Evolutionary conservation across 257 asterid species (phyloP).

Genomic region (Nicotiana tabacum): DNA sequence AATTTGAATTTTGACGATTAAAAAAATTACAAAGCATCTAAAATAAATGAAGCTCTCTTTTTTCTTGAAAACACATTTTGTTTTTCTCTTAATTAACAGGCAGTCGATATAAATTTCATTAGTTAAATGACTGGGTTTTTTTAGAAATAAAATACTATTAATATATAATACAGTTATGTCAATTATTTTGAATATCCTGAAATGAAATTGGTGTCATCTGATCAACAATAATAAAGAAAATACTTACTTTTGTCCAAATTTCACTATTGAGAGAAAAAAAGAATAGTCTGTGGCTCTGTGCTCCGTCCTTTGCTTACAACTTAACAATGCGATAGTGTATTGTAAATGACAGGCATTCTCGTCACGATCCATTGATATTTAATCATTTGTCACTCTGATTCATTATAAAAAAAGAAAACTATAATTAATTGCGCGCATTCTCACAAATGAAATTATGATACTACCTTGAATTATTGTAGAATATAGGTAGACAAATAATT

Average conservation of each 20-base stretch:
- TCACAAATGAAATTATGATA: conserved; percentile 5
- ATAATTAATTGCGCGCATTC: not conserved
- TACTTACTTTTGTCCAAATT: not conserved
- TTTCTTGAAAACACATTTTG: too few relatives aligned
- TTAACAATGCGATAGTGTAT: not conserved
- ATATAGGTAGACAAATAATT: not conserved
- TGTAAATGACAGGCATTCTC: not conserved
- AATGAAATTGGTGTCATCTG: not conserved
- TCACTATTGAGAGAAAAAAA: not conserved
- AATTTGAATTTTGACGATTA: too few relatives aligned
- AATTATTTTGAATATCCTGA: not conserved
- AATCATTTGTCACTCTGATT: not conserved
- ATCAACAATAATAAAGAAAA: not conserved
- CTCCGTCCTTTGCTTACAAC: not conserved
- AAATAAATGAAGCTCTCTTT: too few relatives aligned
- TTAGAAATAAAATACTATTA: not conserved
- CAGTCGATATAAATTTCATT: not conserved
- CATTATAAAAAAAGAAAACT: not conserved
- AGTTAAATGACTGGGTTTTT: not conserved
- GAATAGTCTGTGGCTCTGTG: not conserved
- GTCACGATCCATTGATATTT: not conserved
- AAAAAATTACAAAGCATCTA: too few relatives aligned
- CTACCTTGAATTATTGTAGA: not conserved
- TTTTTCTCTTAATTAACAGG: too few relatives aligned
- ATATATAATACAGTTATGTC: not conserved